phyloP scores from a whole-genome alignment of 2,329 filamentous ascomycete genomes.

The Talaromyces sp. region DNA sequence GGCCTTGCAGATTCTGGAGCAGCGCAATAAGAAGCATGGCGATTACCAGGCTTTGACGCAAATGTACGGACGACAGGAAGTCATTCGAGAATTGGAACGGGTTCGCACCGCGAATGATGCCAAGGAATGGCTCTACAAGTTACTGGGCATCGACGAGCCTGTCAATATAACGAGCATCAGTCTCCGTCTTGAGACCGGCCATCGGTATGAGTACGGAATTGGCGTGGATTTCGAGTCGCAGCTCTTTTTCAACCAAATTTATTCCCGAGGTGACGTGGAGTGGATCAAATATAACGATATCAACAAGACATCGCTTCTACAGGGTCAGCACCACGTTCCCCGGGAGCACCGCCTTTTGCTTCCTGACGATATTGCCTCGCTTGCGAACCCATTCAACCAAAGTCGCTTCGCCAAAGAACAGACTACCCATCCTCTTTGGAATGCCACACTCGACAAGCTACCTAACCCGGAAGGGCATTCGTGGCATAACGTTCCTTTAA shows the following conservation, averaged over 20 bases:
- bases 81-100: constrained; percentile 48
- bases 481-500: constrained; percentile 49
- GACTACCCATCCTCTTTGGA: constrained; percentile 35
- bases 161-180: constrained; percentile 40
- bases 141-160: constrained; percentile 42
- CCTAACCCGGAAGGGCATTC: constrained; percentile 41
- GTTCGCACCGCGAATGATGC: constrained; percentile 35
- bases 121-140: constrained; percentile 42
- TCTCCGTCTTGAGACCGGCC: constrained; percentile 38
- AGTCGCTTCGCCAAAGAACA: constrained; percentile 29
- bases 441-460: constrained; percentile 46
- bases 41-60: constrained; percentile 55
- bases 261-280: constrained; percentile 43
- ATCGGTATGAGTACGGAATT: constrained; percentile 54
- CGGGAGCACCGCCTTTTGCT: constrained; percentile 43
- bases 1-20: constrained; percentile 43
- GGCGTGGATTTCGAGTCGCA: constrained; percentile 56
- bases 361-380: constrained; percentile 38
- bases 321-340: constrained; percentile 40
- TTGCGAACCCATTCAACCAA: constrained; percentile 39
- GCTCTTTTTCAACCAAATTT: constrained; percentile 52
- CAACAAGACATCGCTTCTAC: constrained; percentile 37
- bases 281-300: constrained; percentile 46
- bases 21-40: constrained; percentile 33
- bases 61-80: constrained; percentile 58